Evolutionary conservation across 257 asterid genomes (phyloP), one percentile per base, ranked within the genome.

Genomic region (Jacaranda copaia): DNA sequence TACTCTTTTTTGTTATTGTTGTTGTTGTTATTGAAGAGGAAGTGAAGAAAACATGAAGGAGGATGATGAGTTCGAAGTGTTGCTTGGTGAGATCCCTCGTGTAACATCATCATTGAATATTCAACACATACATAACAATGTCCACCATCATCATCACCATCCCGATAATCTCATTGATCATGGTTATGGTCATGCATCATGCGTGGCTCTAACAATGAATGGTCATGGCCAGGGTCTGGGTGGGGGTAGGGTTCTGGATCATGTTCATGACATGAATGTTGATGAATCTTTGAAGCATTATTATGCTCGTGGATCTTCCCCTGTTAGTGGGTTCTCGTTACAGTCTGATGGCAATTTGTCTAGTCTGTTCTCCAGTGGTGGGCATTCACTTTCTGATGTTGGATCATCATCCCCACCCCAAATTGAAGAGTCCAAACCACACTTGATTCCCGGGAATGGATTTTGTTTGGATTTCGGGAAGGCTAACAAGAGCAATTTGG

Each of bases 41-140:
- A 59, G 73, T 19, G 71, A 57, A 52, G 79, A 61, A 72, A 85
- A 83, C 66, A 87, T 87, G 96, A 87, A 81, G 72, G 89, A 85
- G 58, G 95, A 89, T 77, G 92, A 88, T 20, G 97, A 91, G 82
- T 80, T 89, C 13, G 95, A 91, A 38, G 81, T 75, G 83, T 74
- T 89, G 69, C 81, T 91, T 76, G 88, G 87, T 43, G 95, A 91
- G 92, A 91, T 91, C 86, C 92, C 97, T 75, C 88, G 83, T 70
- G 97, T 84, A 76, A 86, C 88, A 69, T 71, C 88, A 77, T 85
- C 95, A 60, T 79, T 66, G 66, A 86, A 80, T 59, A 79, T 73
- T 64, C 89, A 81, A 18, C 49, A 72, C 16, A 58, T 63, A 62
- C 42, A 69, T 13, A 75, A 68, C 86, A 66, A 80, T 62, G 75